A percentile compares a stretch with the other conserved stretches of the same genome.
Evolutionary conservation across 306 rosid genomes (phyloP).

Genomic region (Medicago truncatula): MtrunA17r5.0-ANR NC_053049.1:4045501-4046000

Average conservation of each 20-base stretch:
- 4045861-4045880: slow-evolving; percentile 44
- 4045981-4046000: not conserved
- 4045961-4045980: not conserved
- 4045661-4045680: slow-evolving; percentile 37
- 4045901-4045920: slow-evolving; percentile 39
- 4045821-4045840: slow-evolving; percentile 48
- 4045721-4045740: slow-evolving; percentile 45
- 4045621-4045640: not conserved
- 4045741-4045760: slow-evolving; percentile 49
- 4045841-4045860: slow-evolving; percentile 47
- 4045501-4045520: slow-evolving; percentile 48
- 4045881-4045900: slow-evolving; percentile 37
- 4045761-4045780: slow-evolving; percentile 41
- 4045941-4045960: not conserved
- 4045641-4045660: not conserved
- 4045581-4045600: not conserved
- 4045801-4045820: slow-evolving; percentile 48
- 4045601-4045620: not conserved
- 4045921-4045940: not conserved
- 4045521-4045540: slow-evolving; percentile 53
- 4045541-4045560: slow-evolving; percentile 52
- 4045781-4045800: slow-evolving; percentile 48
- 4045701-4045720: slow-evolving; percentile 38
- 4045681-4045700: slow-evolving; percentile 50
- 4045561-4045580: slow-evolving; percentile 24